These are phyloP conservation scores for Lolium rigidum DNA, from an alignment of 176 grass and related monocot species.

Conservation along the genomic window DNA sequence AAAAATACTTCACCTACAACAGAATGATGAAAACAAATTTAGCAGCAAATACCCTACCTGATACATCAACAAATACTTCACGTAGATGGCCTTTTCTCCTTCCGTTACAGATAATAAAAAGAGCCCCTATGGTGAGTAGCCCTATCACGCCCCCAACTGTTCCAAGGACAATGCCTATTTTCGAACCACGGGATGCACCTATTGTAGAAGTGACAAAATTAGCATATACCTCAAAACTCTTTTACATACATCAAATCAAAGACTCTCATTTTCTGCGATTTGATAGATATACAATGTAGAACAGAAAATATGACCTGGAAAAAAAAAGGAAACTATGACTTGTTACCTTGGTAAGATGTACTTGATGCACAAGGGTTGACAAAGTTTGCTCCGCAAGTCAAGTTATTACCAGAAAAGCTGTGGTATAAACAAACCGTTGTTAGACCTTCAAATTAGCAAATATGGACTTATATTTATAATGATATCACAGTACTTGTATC, in stretches of 20 bases:
- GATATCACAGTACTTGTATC: slow-evolving; percentile 82
- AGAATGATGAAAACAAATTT: slow-evolving; percentile 6
- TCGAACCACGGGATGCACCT: slow-evolving; percentile 72
- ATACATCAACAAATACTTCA: slow-evolving; percentile 91
- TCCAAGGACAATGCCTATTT: slow-evolving; percentile 79
- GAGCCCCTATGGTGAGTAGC: slow-evolving; percentile 61
- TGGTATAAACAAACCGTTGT: slow-evolving; percentile 52
- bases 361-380: slow-evolving; percentile 68
- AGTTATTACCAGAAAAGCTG: slow-evolving; percentile 94
- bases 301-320: slow-evolving; percentile 12
- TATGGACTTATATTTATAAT: slow-evolving; percentile 23
- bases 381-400: slow-evolving; percentile 85
- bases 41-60: slow-evolving; percentile 53
- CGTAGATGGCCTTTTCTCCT: slow-evolving; percentile 62
- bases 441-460: slow-evolving; percentile 34
- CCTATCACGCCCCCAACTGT: slow-evolving; percentile 68
- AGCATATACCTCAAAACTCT: not conserved
- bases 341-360: slow-evolving; percentile 74
- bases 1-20: not conserved
- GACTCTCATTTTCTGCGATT: slow-evolving; percentile 11
- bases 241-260: not conserved
- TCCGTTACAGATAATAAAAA: slow-evolving; percentile 77
- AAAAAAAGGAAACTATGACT: slow-evolving; percentile 1
- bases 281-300: slow-evolving; percentile 29
- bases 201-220: slow-evolving; percentile 41